Evolutionary conservation across 306 rosid genomes (phyloP).

Genomic region (Gillenia trifoliata): DNA sequence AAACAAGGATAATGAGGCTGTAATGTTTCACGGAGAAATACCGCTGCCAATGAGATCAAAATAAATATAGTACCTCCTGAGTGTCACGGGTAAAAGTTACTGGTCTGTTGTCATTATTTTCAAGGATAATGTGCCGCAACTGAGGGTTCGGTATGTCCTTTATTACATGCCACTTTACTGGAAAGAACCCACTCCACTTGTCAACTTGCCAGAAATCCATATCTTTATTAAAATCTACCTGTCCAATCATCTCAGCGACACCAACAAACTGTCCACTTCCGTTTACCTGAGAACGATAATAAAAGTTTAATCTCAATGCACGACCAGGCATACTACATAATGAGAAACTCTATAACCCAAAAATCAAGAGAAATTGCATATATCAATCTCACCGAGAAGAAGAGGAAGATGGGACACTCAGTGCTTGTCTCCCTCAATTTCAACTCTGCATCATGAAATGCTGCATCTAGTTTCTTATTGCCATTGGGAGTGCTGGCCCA

Average conservation of each 20-base stretch:
- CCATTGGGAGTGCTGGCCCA: constrained; percentile 87
- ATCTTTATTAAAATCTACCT: constrained; percentile 66
- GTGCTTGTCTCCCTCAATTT: constrained; percentile 40
- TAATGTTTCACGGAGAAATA: neutral
- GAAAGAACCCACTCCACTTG: constrained; percentile 77
- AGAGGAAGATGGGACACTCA: constrained; percentile 64
- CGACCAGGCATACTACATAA: neutral
- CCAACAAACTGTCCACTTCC: constrained; percentile 85
- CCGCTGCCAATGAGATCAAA: neutral
- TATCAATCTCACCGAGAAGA: constrained; percentile 70
- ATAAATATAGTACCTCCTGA: constrained; percentile 57
- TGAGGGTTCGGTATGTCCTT: constrained; percentile 71
- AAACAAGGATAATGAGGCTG: neutral
- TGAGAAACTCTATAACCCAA: neutral
- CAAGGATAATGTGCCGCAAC: constrained; percentile 62
- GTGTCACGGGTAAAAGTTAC: constrained; percentile 82
- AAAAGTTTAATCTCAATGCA: neutral
- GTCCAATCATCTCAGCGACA: constrained; percentile 78
- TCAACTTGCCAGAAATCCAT: constrained; percentile 79
- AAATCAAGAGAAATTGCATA: neutral
- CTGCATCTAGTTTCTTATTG: constrained; percentile 60
- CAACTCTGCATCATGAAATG: constrained; percentile 56
- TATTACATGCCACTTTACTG: constrained; percentile 73
- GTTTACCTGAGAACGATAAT: constrained; percentile 51
- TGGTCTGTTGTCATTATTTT: constrained; percentile 55